Evolutionary conservation across 1,284 basidiomycete genomes (phyloP).

Genomic region (Spongiforma sp.): DNA sequence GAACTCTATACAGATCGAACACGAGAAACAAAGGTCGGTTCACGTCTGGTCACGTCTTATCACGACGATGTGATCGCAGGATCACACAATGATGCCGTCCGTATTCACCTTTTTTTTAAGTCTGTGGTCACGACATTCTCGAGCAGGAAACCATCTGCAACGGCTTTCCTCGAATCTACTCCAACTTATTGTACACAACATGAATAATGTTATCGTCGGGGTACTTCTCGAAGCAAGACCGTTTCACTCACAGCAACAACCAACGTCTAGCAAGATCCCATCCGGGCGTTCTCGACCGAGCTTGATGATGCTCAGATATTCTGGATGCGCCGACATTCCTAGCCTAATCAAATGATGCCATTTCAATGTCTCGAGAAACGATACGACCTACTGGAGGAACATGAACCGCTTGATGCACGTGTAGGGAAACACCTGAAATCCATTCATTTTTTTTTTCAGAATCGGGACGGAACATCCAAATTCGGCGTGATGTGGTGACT

Average conservation of each 20-base stretch:
- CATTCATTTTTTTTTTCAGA: too few species aligned
- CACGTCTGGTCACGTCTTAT: too few species aligned
- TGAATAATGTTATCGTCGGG: neutral
- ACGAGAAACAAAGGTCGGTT: neutral
- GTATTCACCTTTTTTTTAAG: slow-evolving; percentile 16
- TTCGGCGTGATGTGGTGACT: neutral
- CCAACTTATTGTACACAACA: slow-evolving; percentile 21
- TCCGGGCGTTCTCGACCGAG: slow-evolving; percentile 25
- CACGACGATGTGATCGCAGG: too few species aligned
- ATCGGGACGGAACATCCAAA: neutral
- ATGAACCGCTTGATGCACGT: slow-evolving; percentile 18
- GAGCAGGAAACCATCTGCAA: slow-evolving; percentile 31
- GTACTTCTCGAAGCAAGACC: neutral
- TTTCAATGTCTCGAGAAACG: accelerated
- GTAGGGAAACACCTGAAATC: slow-evolving; percentile 29
- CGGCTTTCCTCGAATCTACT: slow-evolving; percentile 30
- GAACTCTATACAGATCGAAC: slow-evolving; percentile 29
- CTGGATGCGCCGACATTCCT: slow-evolving; percentile 16
- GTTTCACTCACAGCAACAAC: slow-evolving; percentile 31
- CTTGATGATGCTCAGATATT: slow-evolving; percentile 21
- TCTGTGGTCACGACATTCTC: slow-evolving; percentile 29
- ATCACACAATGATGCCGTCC: too few species aligned
- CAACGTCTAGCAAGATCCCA: slow-evolving; percentile 32
- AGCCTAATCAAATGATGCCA: slow-evolving; percentile 14
- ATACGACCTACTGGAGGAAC: slow-evolving; percentile 21